Percentiles rank a stretch among this genome's conserved stretches.
Conservation (phyloP, 2,329 filamentous ascomycete genomes). For the Aspergillus fumigatiaffinis region DNA sequence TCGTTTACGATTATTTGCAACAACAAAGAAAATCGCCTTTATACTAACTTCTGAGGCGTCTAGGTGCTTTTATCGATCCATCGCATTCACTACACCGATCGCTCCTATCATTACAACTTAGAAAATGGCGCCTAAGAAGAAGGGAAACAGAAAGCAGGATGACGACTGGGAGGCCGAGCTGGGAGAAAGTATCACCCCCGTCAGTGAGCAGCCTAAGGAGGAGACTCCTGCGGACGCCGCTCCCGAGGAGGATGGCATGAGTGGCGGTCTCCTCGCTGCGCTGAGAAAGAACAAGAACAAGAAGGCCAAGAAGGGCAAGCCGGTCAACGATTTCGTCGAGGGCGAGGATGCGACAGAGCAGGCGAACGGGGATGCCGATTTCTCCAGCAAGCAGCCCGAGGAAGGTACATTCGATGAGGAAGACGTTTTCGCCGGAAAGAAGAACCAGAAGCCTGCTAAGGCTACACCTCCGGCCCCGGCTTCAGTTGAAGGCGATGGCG, state of each 20-base stretch:
- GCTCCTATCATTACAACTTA: neutral
- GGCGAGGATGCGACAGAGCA: slow-evolving; percentile 56
- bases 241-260: slow-evolving; percentile 53
- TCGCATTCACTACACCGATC: neutral
- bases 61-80: neutral
- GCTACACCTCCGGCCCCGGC: slow-evolving; percentile 47
- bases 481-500: slow-evolving; percentile 45
- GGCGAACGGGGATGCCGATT: slow-evolving; percentile 38
- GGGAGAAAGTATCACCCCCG: slow-evolving; percentile 63
- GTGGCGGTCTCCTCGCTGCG: slow-evolving; percentile 71
- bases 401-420: slow-evolving; percentile 81
- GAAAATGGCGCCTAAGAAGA: slow-evolving; percentile 90
- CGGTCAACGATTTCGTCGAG: slow-evolving; percentile 67
- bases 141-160: slow-evolving; percentile 77
- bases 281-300: slow-evolving; percentile 79
- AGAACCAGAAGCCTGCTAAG: slow-evolving; percentile 42
- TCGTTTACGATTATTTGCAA: neutral
- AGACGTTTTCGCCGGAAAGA: slow-evolving; percentile 76
- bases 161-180: slow-evolving; percentile 96
- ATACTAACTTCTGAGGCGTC: neutral
- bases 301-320: slow-evolving; percentile 85
- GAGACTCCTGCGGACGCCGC: slow-evolving; percentile 47
- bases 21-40: neutral
- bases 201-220: slow-evolving; percentile 41
- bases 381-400: slow-evolving; percentile 66